Base-by-base conservation (phyloP, 2,329 filamentous ascomycete species). In the Pseudocercospora pini-densiflorae region DNA sequence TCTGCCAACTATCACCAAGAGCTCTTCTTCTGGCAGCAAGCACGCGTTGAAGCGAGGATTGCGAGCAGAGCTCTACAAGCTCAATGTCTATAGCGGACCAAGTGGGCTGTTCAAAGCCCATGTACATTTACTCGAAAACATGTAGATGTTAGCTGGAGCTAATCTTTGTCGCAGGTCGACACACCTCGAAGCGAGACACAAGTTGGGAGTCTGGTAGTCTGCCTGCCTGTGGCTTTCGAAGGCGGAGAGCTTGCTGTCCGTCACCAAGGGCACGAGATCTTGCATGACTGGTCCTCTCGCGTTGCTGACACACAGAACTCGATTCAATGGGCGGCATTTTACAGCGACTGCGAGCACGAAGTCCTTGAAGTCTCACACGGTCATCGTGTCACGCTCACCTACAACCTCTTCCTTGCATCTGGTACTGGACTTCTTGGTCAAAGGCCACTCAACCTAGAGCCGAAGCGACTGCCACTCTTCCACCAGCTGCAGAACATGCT, bases 331-430 rank as follows among this genome's bases (percentile, higher is more conserved):
- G 82, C 83, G 0, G 84, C 85, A 0, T 87, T 87, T 75, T 85
- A 85, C 70, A 79, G 80, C 62, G 83, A 86, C 71, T 86, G 83
- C 68, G 81, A 86, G 65, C 85, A 87, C 61, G 83, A 87, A 67
- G 81, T 87, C 1, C 70, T 81, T 0, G 79, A 83, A 14, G 81
- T 89, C 5, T 84, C 76, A 0, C 69, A 76, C 1, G 86, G 87
- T 0, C 80, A 89, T 64, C 83, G 85, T 0, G 67, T 89, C 16
- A 89, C 85, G 0, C 73, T 90, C 23, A 89, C 86, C 0, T 89
- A 89, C 76, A 89, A 89, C 64, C 77, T 90, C 1, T 87, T 81
- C 67, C 75, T 80, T 10, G 76, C 77, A 1, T 73, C 77, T 23
- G 76, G 79, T 4, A 72, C 76, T n/a, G 78, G 77, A 8, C 71